Evolutionary conservation across 1,139 yeast species (phyloP).

Genomic region (Pichia inconspicua): DNA sequence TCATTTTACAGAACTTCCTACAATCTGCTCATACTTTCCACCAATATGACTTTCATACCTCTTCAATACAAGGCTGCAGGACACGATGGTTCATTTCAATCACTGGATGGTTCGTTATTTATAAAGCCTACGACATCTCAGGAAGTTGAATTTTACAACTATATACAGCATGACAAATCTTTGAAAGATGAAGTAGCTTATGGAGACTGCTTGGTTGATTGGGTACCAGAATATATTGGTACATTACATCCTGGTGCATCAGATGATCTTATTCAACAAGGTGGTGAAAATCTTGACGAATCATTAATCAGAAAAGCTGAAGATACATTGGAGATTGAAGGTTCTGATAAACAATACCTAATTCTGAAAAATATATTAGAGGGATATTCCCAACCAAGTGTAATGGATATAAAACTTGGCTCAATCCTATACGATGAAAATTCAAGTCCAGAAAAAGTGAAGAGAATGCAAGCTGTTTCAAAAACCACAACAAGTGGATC

Average conservation of each 20-base stretch:
- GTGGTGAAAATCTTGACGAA: constrained; percentile 10
- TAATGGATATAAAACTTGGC: constrained; percentile 82
- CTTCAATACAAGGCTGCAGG: constrained; percentile 70
- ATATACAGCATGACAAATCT: constrained; percentile 23
- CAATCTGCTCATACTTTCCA: background rate
- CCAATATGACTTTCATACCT: constrained; percentile 19
- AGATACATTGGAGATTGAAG: constrained; percentile 10
- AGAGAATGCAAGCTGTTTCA: constrained; percentile 57
- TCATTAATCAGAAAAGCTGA: constrained; percentile 5
- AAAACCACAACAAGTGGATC: constrained; percentile 72
- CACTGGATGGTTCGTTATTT: constrained; percentile 55
- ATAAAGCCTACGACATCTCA: constrained; percentile 57
- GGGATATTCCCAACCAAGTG: constrained; percentile 59
- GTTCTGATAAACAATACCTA: constrained; percentile 32
- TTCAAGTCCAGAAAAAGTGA: constrained; percentile 50
- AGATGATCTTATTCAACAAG: constrained; percentile 17
- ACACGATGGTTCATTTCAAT: constrained; percentile 69
- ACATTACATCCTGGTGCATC: constrained; percentile 35
- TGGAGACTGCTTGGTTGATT: constrained; percentile 40
- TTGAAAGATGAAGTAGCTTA: constrained; percentile 25
- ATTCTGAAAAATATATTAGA: constrained; percentile 67
- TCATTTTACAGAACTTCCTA: too few relatives aligned
- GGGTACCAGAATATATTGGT: constrained; percentile 45
- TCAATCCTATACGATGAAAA: constrained; percentile 55
- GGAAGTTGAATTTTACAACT: constrained; percentile 66